Evolutionary conservation across 1,284 basidiomycete species (phyloP), one percentile per base, ranked within the genome.

Genomic region (Moesziomyces sp.): DNA sequence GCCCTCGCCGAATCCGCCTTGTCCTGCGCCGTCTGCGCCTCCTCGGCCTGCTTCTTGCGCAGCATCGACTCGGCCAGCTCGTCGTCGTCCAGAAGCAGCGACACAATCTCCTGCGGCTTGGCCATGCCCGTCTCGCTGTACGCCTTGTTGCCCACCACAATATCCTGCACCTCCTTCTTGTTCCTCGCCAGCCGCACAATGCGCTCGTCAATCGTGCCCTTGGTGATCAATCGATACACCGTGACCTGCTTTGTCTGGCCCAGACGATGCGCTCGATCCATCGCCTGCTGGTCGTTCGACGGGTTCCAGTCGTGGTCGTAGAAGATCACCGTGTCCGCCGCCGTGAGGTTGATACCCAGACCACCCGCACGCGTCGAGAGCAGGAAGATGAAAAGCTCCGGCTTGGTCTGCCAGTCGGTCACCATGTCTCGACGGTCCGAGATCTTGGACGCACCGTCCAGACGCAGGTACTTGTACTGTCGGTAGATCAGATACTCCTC

Each of bases 271-370:
- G 97, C 97, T 80, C 97, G 93, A 84, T 99, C 97, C 97, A 99
- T 99, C 13, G 97, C 97, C 85, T 99, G 97, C 44, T 94, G 93
- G 84, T 99, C 97, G 83, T 99, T 99, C 28, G 83, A 81, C 5
- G 82, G 97, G 85, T 99, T 99, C 97, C 97, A 99, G 83, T 99
- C 97, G 82, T 97, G 94, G 84, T 99, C 97, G 84, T 98, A 97
- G 85, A 99, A 99, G 60, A 99, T 87, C 72, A 99, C 97, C 1
- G 97, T 98, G 54, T 83, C 82, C 24, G 97, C 97, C 3, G 96
- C 96, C 1, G 96, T 99, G 58, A 99, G 86, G 84, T 99, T 99
- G 88, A 99, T 99, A 81, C 97, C 97, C 59, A 99, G 87, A 67
- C 97, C 97, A 85, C 97, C 97, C 24, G 97, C 97, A 60, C 95